Percentiles rank a stretch among this genome's conserved stretches.
Conservation (phyloP, 306 rosid genomes). For the Hylodesmum podocarpum region DNA sequence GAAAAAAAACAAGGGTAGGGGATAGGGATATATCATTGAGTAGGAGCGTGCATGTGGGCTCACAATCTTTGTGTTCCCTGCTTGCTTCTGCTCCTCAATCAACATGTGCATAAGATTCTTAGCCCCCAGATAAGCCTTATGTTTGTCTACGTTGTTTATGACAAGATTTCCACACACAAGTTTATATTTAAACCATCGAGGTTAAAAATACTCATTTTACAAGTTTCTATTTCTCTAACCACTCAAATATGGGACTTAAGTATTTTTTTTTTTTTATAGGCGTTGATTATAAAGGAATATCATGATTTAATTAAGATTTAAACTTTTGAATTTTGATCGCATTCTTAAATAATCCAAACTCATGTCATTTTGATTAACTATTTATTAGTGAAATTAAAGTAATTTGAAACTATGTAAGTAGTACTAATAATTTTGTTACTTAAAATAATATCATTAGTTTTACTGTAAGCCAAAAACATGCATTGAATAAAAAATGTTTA, state of each 20-base stretch:
- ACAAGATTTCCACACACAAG: not conserved
- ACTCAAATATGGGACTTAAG: not conserved
- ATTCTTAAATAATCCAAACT: too few species aligned
- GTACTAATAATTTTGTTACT: not conserved
- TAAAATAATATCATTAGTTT: not conserved
- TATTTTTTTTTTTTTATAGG: too few species aligned
- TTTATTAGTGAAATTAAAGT: too few species aligned
- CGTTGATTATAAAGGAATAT: too few species aligned
- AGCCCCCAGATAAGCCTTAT: conserved; percentile 3
- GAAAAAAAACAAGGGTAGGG: not conserved
- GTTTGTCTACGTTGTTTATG: conserved; percentile 21
- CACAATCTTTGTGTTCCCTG: not conserved
- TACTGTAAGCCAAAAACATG: not conserved
- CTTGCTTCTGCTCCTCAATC: not conserved
- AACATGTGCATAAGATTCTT: conserved; percentile 38
- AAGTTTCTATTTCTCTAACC: not conserved
- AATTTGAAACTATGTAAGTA: too few species aligned
- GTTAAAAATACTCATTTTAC: not conserved
- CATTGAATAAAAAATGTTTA: not conserved
- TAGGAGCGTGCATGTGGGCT: conserved; percentile 30
- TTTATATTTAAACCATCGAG: not conserved
- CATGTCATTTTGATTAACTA: too few species aligned
- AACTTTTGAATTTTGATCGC: too few species aligned
- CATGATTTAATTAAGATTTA: too few species aligned
- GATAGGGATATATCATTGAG: not conserved